Base-by-base conservation (phyloP, 169 alveolate species). In the Theileria sp. region DNA sequence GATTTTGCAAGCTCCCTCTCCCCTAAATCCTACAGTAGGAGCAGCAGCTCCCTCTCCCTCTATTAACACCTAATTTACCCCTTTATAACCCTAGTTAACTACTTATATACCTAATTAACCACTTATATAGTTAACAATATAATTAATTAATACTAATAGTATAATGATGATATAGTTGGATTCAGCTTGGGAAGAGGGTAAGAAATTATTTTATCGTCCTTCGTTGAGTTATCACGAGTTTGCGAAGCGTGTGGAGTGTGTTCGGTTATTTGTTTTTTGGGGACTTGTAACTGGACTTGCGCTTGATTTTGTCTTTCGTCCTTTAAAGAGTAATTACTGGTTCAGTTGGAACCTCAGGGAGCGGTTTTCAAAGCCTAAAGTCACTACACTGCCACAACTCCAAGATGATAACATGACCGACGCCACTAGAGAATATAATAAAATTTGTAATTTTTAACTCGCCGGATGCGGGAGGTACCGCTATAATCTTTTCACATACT, bases 271-370 rank as follows among this genome's bases (percentile, higher is more conserved):
- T 70, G 77, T 86, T 12, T 89, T 87, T 69, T 89, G 91, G 86
- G 94, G 89, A 21, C 56, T 89, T 50, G 88, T 89, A 23, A 60
- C 80, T 50, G 80, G 80, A 13, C 71, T 79, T 19, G 75, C 92
- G 10, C 32, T 83, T 15, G 94, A 89, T 75, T 50, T 89, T 19
- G 77, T 79, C 34, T 26, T 89, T 9, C 49, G 82, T 34, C 94
- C 94, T 28, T 76, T 80, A 44, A 64, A 86, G 66, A 87, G 92
- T 58, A 51, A 77, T 23, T 89, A 86, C 82, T 89, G 94, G 94
- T 60, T 72, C 58, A 72, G 81, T 36, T 64, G 32, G 32, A 65
- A 74, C 67, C 68, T 81, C 68, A 69, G 82, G 30, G 56, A 77
- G 30, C 84, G 85, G 62, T 60, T 82, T 50, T 77, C 65, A 30